Percentiles rank a stretch among this genome's conserved stretches.
Conservation (phyloP, 805 yeast genomes). For the Candida methanosorbosa region DNA sequence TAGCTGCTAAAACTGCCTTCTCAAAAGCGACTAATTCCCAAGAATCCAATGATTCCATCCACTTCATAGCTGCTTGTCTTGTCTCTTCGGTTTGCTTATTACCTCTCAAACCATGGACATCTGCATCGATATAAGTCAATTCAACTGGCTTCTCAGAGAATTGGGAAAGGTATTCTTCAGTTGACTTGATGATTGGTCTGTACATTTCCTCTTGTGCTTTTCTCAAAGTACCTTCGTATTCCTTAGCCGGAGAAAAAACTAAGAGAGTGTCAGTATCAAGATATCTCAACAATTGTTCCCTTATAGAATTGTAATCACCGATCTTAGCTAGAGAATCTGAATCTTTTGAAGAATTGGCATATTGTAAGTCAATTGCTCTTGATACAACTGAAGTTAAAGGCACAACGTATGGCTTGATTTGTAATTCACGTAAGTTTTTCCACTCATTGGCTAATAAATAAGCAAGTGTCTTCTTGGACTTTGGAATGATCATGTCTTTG, state of each 20-base stretch:
- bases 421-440: slow-evolving; percentile 59
- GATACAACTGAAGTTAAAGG: slow-evolving; percentile 87
- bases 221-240: slow-evolving; percentile 78
- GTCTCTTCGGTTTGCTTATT: slow-evolving; percentile 60
- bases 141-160: slow-evolving; percentile 19
- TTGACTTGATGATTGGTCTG: slow-evolving; percentile 61
- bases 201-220: slow-evolving; percentile 71
- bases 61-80: slow-evolving; percentile 51
- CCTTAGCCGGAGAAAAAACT: slow-evolving; percentile 72
- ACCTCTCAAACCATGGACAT: slow-evolving; percentile 72
- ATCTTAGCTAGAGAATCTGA: slow-evolving; percentile 49
- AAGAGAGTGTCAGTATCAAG: slow-evolving; percentile 91
- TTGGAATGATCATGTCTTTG: slow-evolving; percentile 56
- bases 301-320: slow-evolving; percentile 51
- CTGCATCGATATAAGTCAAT: slow-evolving; percentile 67
- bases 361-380: slow-evolving; percentile 70
- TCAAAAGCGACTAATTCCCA: slow-evolving; percentile 88
- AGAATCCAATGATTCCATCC: slow-evolving; percentile 52
- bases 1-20: slow-evolving; percentile 76
- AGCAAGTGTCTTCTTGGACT: slow-evolving; percentile 52
- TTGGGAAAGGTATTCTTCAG: slow-evolving; percentile 47
- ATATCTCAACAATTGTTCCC: slow-evolving; percentile 60
- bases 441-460: slow-evolving; percentile 80
- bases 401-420: slow-evolving; percentile 66
- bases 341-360: slow-evolving; percentile 28